Conservation (phyloP, 768 basidiomycete genomes). For the Phallus indusiatus region DNA sequence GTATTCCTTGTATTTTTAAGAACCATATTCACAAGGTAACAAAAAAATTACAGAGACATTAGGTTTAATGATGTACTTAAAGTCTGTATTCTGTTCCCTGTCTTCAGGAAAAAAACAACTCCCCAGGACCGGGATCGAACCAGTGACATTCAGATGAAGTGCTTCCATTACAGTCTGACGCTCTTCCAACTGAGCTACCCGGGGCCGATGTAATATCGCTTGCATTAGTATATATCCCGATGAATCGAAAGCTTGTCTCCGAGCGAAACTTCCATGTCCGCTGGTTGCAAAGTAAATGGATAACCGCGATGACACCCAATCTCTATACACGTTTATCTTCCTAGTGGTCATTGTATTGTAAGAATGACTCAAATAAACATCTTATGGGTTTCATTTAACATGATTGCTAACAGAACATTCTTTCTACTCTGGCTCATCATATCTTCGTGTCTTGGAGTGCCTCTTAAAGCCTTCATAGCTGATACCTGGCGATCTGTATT, state of each 20-base stretch:
- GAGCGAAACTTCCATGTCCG: neutral
- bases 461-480: neutral
- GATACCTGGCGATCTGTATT: neutral
- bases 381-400: neutral
- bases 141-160: slow-evolving; percentile 10
- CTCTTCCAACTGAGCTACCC: slow-evolving; percentile 13
- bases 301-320: neutral
- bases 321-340: neutral
- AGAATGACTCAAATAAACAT: neutral
- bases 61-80: too few relatives aligned
- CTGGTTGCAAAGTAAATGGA: neutral
- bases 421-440: slow-evolving; percentile 1
- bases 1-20: too few relatives aligned
- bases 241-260: too few relatives aligned
- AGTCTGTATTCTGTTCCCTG: too few relatives aligned
- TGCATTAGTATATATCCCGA: neutral
- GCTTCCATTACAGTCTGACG: slow-evolving; percentile 11
- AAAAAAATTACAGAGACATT: too few relatives aligned
- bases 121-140: slow-evolving; percentile 10
- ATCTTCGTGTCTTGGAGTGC: slow-evolving; percentile 6
- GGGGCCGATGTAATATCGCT: neutral
- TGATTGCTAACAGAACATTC: neutral
- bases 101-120: neutral
- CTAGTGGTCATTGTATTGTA: neutral
- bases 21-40: too few relatives aligned